These are phyloP conservation scores for Crithidia bombi DNA, from an alignment of 208 protist species.

Conservation along the genomic window DNA sequence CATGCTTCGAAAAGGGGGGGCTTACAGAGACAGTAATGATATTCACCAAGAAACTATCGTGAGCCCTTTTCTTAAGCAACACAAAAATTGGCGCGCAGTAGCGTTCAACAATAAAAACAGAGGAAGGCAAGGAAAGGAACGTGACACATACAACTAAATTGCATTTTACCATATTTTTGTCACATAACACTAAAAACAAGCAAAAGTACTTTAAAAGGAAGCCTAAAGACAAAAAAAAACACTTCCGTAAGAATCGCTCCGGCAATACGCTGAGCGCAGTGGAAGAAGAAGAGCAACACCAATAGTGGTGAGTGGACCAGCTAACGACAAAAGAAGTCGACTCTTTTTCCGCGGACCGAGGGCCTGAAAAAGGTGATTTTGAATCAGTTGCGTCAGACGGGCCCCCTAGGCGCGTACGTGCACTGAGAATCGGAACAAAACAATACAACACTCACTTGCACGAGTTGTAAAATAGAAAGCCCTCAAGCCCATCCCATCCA, in stretches of 20 bases:
- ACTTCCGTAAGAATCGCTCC: background rate
- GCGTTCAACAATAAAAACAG: slow-evolving; percentile 11
- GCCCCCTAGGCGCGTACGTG: too few species aligned
- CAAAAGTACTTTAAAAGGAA: background rate
- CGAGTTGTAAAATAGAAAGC: too few species aligned
- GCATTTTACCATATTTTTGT: background rate
- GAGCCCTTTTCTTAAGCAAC: background rate
- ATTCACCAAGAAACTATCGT: background rate
- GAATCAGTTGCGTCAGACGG: too few species aligned
- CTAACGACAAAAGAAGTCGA: background rate
- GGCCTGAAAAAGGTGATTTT: too few species aligned
- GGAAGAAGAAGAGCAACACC: too few species aligned
- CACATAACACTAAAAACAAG: background rate
- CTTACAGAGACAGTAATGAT: slow-evolving; percentile 17
- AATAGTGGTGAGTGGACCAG: background rate
- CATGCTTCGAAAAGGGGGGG: background rate
- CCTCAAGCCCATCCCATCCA: too few species aligned
- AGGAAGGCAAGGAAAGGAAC: background rate
- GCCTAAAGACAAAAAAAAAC: slow-evolving; percentile 26
- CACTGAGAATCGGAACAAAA: too few species aligned
- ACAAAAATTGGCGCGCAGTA: slow-evolving; percentile 10
- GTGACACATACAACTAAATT: background rate
- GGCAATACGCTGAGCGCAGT: too few species aligned
- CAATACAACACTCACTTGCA: too few species aligned
- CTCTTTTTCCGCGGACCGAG: too few species aligned